Conservation (phyloP, 2,329 filamentous ascomycete species). For the Ceratocystis eucalypticola region DNA sequence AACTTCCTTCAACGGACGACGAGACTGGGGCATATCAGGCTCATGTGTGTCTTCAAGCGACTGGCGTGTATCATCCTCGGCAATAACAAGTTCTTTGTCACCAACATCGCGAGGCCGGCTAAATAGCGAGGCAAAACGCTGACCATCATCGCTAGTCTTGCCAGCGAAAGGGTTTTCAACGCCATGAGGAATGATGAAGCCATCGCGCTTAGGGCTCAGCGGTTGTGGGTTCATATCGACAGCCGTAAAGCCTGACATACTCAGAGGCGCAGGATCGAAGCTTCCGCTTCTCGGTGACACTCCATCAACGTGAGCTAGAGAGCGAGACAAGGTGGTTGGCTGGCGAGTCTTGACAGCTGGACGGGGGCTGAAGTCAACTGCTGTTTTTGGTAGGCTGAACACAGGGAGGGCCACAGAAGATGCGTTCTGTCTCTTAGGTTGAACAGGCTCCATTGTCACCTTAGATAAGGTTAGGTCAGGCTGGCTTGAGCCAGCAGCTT, state of each 20-base stretch:
- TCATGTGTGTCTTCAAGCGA: constrained; percentile 32
- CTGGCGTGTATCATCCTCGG: constrained; percentile 51
- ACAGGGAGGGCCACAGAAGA: not conserved
- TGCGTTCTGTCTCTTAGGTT: constrained; percentile 4
- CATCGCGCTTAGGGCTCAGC: constrained; percentile 40
- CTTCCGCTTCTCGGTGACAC: constrained; percentile 11
- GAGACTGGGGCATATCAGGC: constrained; percentile 40
- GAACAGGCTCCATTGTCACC: constrained; percentile 8
- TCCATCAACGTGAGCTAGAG: constrained; percentile 3
- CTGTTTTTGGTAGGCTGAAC: constrained; percentile 8
- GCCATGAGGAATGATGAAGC: constrained; percentile 42
- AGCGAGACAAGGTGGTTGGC: not conserved
- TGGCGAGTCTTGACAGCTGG: not conserved
- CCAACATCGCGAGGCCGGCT: constrained; percentile 26
- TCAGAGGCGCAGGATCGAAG: constrained; percentile 4
- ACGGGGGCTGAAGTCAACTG: constrained; percentile 10
- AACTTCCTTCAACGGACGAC: constrained; percentile 47
- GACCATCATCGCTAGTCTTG: constrained; percentile 21
- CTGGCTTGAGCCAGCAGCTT: not conserved
- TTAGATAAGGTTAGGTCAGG: constrained; percentile 6
- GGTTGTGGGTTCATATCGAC: constrained; percentile 16
- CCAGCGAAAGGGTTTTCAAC: constrained; percentile 25
- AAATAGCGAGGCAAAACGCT: constrained; percentile 33
- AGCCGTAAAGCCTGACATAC: constrained; percentile 14
- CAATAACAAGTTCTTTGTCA: constrained; percentile 34